Percentiles rank a stretch among this genome's conserved stretches.
Conservation (phyloP, 768 basidiomycete species). For the Lentinula aciculospora region DNA sequence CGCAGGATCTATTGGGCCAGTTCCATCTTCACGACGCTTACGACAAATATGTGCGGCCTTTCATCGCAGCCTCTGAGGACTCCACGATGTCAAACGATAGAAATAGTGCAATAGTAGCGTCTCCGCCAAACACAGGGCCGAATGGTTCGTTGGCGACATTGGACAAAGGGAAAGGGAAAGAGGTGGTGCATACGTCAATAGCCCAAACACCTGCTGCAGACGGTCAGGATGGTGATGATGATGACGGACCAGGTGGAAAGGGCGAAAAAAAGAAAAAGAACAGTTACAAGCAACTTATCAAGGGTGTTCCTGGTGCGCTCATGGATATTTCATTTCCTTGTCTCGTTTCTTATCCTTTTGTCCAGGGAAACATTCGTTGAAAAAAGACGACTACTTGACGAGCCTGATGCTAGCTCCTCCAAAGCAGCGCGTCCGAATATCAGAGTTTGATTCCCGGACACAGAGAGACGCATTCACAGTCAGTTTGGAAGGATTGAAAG, state of each 20-base stretch:
- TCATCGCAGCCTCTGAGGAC: conserved; percentile 28
- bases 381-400: conserved; percentile 70
- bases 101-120: conserved; percentile 8
- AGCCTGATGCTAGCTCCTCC: conserved; percentile 63
- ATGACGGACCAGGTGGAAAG: conserved; percentile 48
- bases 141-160: conserved; percentile 13
- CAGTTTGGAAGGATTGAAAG: conserved; percentile 66
- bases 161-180: conserved; percentile 50
- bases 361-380: conserved; percentile 72
- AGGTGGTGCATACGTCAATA: background rate
- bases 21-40: conserved; percentile 72
- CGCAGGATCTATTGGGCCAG: conserved; percentile 72
- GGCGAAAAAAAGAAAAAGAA: conserved; percentile 76
- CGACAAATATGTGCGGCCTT: conserved; percentile 73
- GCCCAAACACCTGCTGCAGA: conserved; percentile 12
- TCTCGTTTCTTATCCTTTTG: conserved; percentile 7
- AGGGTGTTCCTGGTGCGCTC: conserved; percentile 62
- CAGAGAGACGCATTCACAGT: conserved; percentile 71
- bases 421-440: conserved; percentile 62
- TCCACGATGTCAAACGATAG: conserved; percentile 1
- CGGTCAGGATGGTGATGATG: conserved; percentile 38
- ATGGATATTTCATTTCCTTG: conserved; percentile 1
- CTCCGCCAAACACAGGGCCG: conserved; percentile 14
- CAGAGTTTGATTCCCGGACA: conserved; percentile 57
- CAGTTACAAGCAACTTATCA: conserved; percentile 71